Evolutionary conservation across 148 eudicot species (phyloP).

Genomic region (Pharnaceum exiguum): DNA sequence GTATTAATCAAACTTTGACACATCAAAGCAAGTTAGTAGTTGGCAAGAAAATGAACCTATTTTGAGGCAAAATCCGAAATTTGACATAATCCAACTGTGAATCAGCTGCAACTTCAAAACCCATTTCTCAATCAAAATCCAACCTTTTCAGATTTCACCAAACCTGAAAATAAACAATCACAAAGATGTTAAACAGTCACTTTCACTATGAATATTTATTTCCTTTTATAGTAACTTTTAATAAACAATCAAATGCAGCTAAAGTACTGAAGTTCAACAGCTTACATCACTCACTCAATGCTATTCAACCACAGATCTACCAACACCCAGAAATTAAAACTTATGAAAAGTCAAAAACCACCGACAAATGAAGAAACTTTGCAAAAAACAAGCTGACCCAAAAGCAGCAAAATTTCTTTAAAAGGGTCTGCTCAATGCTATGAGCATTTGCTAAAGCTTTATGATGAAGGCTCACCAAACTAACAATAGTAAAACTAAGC

Average conservation of each 20-base stretch:
- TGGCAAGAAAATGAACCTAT: slow-evolving; percentile 41
- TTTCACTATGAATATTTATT: too few relatives aligned
- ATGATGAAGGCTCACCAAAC: background rate
- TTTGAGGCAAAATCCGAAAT: slow-evolving; percentile 55
- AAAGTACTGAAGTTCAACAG: background rate
- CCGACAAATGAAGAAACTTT: background rate
- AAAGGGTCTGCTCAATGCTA: background rate
- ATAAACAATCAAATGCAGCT: background rate
- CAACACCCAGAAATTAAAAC: slow-evolving; percentile 6
- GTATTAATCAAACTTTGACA: too few relatives aligned
- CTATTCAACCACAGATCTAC: slow-evolving; percentile 35
- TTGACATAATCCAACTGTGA: slow-evolving; percentile 52
- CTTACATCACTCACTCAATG: background rate
- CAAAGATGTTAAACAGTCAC: background rate
- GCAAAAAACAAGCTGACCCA: too few relatives aligned
- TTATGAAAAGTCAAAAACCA: background rate
- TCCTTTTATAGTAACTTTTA: too few relatives aligned
- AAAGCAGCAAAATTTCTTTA: background rate
- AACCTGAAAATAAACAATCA: slow-evolving; percentile 15
- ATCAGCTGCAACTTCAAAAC: slow-evolving; percentile 41
- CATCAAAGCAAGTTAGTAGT: background rate
- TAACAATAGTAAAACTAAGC: background rate
- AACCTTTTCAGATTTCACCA: slow-evolving; percentile 10
- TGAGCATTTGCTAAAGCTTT: background rate
- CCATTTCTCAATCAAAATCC: slow-evolving; percentile 36